phyloP scores from a whole-genome alignment of 805 yeast species.

The Ascoidea tarda region DNA sequence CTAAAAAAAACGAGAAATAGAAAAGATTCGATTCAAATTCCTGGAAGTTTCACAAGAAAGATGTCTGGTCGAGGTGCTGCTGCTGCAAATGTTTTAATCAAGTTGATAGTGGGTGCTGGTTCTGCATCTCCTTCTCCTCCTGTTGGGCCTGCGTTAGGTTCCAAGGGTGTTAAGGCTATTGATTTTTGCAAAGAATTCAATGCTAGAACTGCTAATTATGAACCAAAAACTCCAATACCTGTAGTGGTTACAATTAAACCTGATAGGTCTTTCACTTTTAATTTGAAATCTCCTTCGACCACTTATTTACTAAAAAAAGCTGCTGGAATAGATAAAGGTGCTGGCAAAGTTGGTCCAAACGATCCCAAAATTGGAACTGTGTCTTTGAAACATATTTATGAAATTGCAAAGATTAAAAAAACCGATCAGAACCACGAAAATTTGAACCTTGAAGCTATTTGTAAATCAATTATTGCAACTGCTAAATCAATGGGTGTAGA shows the following conservation, averaged over 20 bases:
- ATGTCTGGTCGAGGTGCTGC: constrained; percentile 6
- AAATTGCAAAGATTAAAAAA: constrained; percentile 87
- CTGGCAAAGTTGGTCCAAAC: constrained; percentile 44
- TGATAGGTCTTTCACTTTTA: constrained; percentile 82
- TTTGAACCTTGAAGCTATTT: constrained; percentile 58
- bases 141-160: constrained; percentile 97
- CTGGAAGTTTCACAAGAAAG: too few relatives aligned
- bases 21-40: too few relatives aligned
- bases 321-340: constrained; percentile 69
- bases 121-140: constrained; percentile 99
- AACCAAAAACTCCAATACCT: constrained; percentile 85
- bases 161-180: constrained; percentile 96
- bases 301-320: constrained; percentile 76
- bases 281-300: constrained; percentile 83
- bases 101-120: constrained; percentile 91
- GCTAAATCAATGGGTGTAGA: constrained; percentile 85
- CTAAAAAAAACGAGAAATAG: too few relatives aligned
- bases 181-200: constrained; percentile 98
- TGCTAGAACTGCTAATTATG: constrained; percentile 83
- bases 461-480: constrained; percentile 71
- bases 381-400: constrained; percentile 82
- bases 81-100: constrained; percentile 57
- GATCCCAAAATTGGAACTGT: constrained; percentile 44
- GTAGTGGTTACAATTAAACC: constrained; percentile 75
- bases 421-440: constrained; percentile 68